Evolutionary conservation across 352 stramenopile genomes (phyloP), one percentile per base, ranked within the genome.

Genomic region (Nothophytophthora sp.): DNA sequence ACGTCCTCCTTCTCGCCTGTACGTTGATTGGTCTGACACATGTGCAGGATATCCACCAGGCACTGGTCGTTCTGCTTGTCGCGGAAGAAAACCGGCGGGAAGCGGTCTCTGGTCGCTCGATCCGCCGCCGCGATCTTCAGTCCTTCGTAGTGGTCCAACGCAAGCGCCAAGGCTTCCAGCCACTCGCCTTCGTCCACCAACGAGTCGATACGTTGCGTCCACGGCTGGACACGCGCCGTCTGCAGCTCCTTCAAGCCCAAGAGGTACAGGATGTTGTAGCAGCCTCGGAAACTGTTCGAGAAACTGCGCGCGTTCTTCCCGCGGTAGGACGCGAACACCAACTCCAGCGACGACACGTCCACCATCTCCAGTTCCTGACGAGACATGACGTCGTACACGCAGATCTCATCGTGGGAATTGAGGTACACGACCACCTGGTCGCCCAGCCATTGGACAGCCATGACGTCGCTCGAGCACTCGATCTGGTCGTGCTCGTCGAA

Each of bases 141-240:
- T 24, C 87, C 92, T 77, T 98, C 93, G 35, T 97, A 98, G 55
- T 99, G 90, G 64, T 99, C 95, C 27, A 99, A 71, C 6, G 94
- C 92, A n/a, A 98, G 70, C 22, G 94, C 92, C 13, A 99, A 80
- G 2, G 95, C 96, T 64, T 99, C 95, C 5, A 99, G 77, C 96
- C 96, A 99, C 70, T 99, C 94, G 35, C 96, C 96, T 60, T 98
- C 90, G 45, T 98, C 88, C 40, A 98, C 90, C 13, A 99, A 67
- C 32, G 88, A 92, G 44, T 97, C 90, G 39, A 99, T 97, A 48
- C 94, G 86, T 55, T 96, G 77, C 24, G 81, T 95, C 72, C 93
- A 98, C 20, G 90, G 90, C 39, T 98, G 73, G 29, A 98, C 84
- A 15, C 88, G 88, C 33, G 96, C 88, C 1, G 81, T 88, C 43